phyloP scores from a whole-genome alignment of 257 asterid genomes.

The Solanum appendiculatum region DNA sequence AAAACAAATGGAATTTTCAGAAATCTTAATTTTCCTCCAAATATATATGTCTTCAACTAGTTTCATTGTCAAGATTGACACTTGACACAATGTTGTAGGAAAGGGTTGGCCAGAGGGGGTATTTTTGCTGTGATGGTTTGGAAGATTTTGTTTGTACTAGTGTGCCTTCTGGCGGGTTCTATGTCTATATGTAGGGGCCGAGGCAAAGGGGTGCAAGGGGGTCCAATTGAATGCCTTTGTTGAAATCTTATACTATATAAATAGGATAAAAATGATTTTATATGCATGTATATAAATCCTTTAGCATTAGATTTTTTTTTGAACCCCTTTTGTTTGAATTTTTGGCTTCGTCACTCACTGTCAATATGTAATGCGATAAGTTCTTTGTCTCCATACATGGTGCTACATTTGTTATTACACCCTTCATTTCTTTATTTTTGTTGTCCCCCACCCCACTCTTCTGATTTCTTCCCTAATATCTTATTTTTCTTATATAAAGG shows the following conservation, averaged over 20 bases:
- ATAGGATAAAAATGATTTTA: not conserved
- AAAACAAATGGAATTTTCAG: not conserved
- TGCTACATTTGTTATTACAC: no score
- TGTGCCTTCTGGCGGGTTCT: not conserved
- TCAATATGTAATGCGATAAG: no score
- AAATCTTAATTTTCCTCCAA: not conserved
- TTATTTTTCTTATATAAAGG: no score
- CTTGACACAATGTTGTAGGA: not conserved
- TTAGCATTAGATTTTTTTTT: not conserved
- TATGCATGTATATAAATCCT: not conserved
- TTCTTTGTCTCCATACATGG: no score
- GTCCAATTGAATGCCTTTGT: not conserved
- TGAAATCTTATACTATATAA: not conserved
- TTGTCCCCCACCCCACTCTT: no score
- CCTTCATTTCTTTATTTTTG: no score
- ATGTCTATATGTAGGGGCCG: not conserved
- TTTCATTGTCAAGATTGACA: not conserved
- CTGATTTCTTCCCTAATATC: no score
- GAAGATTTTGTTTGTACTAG: conserved; percentile 1
- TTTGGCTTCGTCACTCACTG: not conserved
- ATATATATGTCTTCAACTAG: not conserved
- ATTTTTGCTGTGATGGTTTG: not conserved
- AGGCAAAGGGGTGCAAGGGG: not conserved
- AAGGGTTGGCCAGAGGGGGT: not conserved
- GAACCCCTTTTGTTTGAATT: not conserved